Percentiles rank a stretch among this genome's conserved stretches.
phyloP scores from a whole-genome alignment of 306 rosid species.

The Castanea crenata region DNA sequence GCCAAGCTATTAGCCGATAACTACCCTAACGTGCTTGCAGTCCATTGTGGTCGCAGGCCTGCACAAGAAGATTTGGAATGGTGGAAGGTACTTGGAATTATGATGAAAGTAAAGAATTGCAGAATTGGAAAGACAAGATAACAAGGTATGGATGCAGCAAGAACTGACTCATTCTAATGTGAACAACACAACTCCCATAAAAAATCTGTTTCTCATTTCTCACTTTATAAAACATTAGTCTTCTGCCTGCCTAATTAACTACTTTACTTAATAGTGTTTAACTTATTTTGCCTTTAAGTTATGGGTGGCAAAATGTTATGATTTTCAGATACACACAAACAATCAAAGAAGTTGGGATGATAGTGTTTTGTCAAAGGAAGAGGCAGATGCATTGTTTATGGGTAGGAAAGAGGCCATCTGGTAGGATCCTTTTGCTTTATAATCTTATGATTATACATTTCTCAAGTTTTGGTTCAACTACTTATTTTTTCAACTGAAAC shows the following conservation, averaged over 20 bases:
- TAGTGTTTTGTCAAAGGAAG: conserved; percentile 65
- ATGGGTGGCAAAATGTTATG: background rate
- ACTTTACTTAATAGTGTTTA: background rate
- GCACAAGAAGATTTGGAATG: conserved; percentile 60
- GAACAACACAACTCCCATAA: background rate
- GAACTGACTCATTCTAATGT: background rate
- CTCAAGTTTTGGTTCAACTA: background rate
- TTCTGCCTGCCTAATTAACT: background rate
- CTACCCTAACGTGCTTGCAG: conserved; percentile 77
- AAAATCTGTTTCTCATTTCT: background rate
- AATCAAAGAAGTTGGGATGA: conserved; percentile 70
- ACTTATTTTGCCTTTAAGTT: background rate
- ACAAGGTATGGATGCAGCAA: conserved; percentile 35
- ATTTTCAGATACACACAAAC: conserved; percentile 63
- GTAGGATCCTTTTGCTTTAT: conserved; percentile 36
- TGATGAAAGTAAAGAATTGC: conserved; percentile 42
- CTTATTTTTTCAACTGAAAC: background rate
- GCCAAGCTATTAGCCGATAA: conserved; percentile 91
- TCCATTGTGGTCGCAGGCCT: conserved; percentile 71
- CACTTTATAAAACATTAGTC: background rate
- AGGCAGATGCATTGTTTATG: conserved; percentile 44
- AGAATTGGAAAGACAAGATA: conserved; percentile 52
- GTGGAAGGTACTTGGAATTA: conserved; percentile 41
- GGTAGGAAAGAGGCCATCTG: conserved; percentile 77
- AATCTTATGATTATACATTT: background rate